A percentile compares a stretch with the other conserved stretches of the same genome.
Conservation (phyloP, 2,329 filamentous ascomycete species). For the Stylonectria norvegica region DNA sequence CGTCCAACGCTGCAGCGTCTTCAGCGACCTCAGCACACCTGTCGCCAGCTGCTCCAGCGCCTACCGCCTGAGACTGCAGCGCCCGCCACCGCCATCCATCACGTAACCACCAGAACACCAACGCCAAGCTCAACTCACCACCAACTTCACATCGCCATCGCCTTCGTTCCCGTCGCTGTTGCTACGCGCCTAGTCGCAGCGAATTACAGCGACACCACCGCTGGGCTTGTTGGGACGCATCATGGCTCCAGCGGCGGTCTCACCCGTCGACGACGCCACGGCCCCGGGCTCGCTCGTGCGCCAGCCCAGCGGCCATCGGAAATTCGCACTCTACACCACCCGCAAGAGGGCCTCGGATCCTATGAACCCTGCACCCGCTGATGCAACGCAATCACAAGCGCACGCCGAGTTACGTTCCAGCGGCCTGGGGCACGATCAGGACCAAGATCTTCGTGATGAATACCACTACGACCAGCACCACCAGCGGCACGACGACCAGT, state of each 20-base stretch:
- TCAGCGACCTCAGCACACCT: too few relatives aligned
- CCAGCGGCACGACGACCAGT: too few relatives aligned
- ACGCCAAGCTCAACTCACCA: constrained; percentile 11
- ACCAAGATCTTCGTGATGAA: too few relatives aligned
- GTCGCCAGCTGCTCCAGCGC: constrained; percentile 9
- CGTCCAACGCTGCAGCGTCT: too few relatives aligned
- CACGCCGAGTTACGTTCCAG: too few relatives aligned
- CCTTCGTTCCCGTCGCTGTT: not conserved
- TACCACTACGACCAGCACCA: too few relatives aligned
- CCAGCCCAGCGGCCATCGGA: constrained; percentile 16
- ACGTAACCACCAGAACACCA: not conserved
- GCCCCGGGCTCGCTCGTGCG: constrained; percentile 2
- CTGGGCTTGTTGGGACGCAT: not conserved
- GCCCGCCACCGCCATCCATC: not conserved
- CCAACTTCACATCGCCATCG: not conserved
- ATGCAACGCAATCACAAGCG: too few relatives aligned
- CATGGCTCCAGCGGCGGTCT: not conserved
- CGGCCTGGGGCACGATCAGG: too few relatives aligned
- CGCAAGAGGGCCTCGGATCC: constrained; percentile 14
- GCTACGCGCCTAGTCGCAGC: too few relatives aligned
- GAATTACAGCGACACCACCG: too few relatives aligned
- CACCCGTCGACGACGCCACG: not conserved
- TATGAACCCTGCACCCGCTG: constrained; percentile 16
- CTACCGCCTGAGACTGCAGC: constrained; percentile 16
- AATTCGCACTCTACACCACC: constrained; percentile 20